A percentile compares a stretch with the other conserved stretches of the same genome.
Conservation (phyloP, 2,329 filamentous ascomycete genomes). For the Clarireedia monteithiana region DNA sequence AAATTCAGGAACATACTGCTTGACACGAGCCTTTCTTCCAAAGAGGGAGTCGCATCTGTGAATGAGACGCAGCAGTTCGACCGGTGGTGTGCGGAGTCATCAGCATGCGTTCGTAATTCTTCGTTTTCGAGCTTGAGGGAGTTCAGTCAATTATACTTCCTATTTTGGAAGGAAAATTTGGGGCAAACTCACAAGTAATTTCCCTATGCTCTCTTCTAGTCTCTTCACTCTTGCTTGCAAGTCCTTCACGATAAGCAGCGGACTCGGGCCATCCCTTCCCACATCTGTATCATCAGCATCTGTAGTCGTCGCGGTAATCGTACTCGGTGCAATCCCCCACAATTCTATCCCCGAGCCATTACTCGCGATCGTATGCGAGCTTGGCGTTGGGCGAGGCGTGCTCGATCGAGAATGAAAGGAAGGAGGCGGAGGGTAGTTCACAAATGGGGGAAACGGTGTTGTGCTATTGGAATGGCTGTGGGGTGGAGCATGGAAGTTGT, state of each 20-base stretch:
- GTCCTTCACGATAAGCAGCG: conserved; percentile 16
- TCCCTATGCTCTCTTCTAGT: conserved; percentile 24
- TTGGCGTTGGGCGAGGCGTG: conserved; percentile 12
- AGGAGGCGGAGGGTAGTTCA: conserved; percentile 13
- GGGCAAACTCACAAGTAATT: conserved; percentile 15
- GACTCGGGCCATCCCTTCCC: conserved; percentile 9
- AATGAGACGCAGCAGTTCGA: conserved; percentile 24
- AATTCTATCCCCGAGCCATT: conserved; percentile 14
- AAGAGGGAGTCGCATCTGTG: conserved; percentile 19
- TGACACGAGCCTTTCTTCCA: conserved; percentile 8
- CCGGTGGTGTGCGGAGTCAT: background rate
- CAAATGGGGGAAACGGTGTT: conserved; percentile 11
- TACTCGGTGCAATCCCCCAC: conserved; percentile 24
- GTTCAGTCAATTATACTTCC: background rate
- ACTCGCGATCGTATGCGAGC: conserved; percentile 11
- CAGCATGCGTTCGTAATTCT: background rate
- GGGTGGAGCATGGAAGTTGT: too few species aligned
- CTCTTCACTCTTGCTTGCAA: conserved; percentile 23
- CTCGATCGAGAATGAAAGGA: conserved; percentile 6
- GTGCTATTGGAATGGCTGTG: background rate
- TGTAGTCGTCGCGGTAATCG: conserved; percentile 8
- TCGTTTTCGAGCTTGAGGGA: conserved; percentile 2
- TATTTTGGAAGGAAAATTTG: background rate
- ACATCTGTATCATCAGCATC: conserved; percentile 8
- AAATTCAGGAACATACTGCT: background rate